Base-by-base conservation (phyloP, 139 green algal species). In the Coelastrella sp. region DNA sequence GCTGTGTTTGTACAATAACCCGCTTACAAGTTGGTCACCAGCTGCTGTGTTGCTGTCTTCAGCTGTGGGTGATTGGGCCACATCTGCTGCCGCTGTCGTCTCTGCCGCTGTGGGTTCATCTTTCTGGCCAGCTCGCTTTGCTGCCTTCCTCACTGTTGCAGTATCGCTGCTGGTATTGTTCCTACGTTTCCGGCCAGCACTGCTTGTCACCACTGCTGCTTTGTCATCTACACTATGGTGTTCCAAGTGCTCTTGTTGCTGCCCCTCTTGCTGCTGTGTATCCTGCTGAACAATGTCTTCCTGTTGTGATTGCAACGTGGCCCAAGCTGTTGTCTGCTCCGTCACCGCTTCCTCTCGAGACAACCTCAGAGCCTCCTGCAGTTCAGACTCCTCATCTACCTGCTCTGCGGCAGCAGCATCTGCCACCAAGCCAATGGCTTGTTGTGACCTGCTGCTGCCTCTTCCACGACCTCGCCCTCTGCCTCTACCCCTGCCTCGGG, bases 241-340 rank as follows among this genome's bases (percentile, higher is more conserved):
- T 35, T 83, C 38, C 25, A 85, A 23, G 4, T 84, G 50, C 30
- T 59, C 41, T 50, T 53, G 37, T 48, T 57, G 34, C 43, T 21
- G 30, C 68, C 15, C 17, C 40, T 35, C 17, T 59, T 57, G 69
- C 35, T 53, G 45, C 35, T 71, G 2, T n/a, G 76, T 69, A 25
- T 17, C 17, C 43, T 77, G 41, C n/a, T n/a, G n/a, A n/a, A n/a
- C n/a, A n/a, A n/a, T n/a, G n/a, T n/a, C n/a, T n/a, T n/a, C n/a
- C n/a, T n/a, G n/a, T 21, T 62, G 43, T 19, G n/a, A 19, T 30
- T 69, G 62, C 27, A 64, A n/a, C 19, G 13, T 41, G 17, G 63
- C 59, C n/a, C 71, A 35, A 53, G 38, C 72, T 60, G 72, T n/a
- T 21, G 11, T 38, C 72, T 76, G 68, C 73, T 72, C 30, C 50